A percentile compares a stretch with the other conserved stretches of the same genome.
phyloP scores from a whole-genome alignment of 495 filamentous ascomycete species.

The Penicillium paradoxum region DNA sequence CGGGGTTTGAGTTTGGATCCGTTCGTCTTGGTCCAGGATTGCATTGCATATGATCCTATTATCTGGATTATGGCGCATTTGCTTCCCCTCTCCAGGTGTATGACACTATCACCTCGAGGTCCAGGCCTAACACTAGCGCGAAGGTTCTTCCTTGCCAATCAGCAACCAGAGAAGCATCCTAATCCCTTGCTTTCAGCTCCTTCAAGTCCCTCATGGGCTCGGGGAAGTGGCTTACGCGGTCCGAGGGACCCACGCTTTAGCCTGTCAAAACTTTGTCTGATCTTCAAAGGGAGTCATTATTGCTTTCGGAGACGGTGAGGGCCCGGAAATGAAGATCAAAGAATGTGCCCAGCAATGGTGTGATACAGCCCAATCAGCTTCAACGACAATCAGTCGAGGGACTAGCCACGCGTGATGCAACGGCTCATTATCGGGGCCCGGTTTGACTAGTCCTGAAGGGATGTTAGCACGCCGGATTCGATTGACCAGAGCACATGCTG shows the following conservation, averaged over 20 bases:
- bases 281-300: background rate
- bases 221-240: background rate
- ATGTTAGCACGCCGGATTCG: background rate
- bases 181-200: conserved; percentile 5
- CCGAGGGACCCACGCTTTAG: background rate
- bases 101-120: conserved; percentile 5
- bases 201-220: background rate
- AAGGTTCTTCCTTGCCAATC: background rate
- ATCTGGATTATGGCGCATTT: background rate
- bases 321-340: background rate
- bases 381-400: background rate
- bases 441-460: background rate
- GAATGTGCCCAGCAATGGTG: background rate
- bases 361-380: background rate
- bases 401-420: background rate
- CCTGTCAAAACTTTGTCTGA: conserved; percentile 1
- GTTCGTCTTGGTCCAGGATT: background rate
- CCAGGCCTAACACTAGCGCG: conserved; percentile 1
- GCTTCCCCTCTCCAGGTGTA: background rate
- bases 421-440: background rate
- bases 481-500: conserved; percentile 2
- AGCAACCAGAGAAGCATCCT: background rate
- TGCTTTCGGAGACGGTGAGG: background rate
- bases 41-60: conserved; percentile 5
- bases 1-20: background rate